Base-by-base conservation (phyloP, 2,329 filamentous ascomycete genomes). In the Alternaria brassicae region DNA sequence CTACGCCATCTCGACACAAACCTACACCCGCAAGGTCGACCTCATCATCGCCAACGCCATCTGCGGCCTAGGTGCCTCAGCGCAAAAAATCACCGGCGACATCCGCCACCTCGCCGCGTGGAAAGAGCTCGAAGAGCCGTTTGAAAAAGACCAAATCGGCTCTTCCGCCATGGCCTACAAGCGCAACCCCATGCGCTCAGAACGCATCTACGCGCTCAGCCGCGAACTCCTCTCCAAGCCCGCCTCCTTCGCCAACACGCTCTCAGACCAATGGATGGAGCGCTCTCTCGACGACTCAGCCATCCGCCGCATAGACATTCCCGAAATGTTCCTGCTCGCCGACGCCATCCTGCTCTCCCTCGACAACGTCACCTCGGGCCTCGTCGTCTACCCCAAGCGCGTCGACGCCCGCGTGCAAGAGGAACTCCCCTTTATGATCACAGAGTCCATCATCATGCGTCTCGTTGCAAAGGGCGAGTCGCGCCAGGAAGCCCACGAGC, bases 341-440 rank as follows among this genome's bases (percentile, higher is more conserved):
- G 82, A 84, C 60, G 81, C 82, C n/a, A 82, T 92, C 65, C 80
- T 89, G 7, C 86, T 91, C 47, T 83, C 87, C 7, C 82, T 92
- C 67, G 87, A 89, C 58, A 92, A 89, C 76, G 91, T 96, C 70
- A 93, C 93, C 1, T 83, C 81, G 7, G 86, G 86, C 48, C 82
- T 91, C 70, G 85, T 96, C 37, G 85, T 97, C 37, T 97, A 96
- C 78, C 91, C 91, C 23, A 82, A 84, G 58, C 88, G 85, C 62
- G 82, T 96, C 44, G 84, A 88, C 67, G 85, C 89, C 56, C 69
- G 68, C 36, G 82, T 95, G 32, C 84, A 88, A 67, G 85, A 88
- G 62, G 91, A 96, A 79, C 85, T 97, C 13, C 93, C 93, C 1
- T 96, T 97, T 80, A 96, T 94, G 90, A 85, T 88, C 7, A 93